Evolutionary conservation across 805 yeast genomes (phyloP).

Genomic region (Hemisphaericaspora nanyangensis): DNA sequence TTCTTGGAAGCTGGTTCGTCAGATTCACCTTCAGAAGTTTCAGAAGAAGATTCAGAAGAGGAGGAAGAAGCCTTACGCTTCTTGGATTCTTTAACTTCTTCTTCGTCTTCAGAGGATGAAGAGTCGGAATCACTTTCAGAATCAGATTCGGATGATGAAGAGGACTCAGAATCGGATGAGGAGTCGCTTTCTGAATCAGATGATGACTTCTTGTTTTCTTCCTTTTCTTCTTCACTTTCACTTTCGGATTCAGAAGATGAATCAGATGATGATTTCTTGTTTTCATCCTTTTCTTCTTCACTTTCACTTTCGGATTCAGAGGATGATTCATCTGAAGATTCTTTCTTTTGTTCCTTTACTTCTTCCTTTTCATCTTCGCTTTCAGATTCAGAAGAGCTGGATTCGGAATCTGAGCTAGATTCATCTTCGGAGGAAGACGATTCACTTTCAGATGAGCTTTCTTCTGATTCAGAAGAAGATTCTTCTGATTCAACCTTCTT

Average conservation of each 20-base stretch:
- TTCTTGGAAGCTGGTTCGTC: slow-evolving; percentile 46
- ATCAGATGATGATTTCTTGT: slow-evolving; percentile 21
- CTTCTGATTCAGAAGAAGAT: slow-evolving; percentile 22
- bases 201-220: slow-evolving; percentile 26
- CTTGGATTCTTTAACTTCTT: slow-evolving; percentile 30
- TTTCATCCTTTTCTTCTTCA: slow-evolving; percentile 11
- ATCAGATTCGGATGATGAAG: slow-evolving; percentile 34
- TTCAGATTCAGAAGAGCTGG: slow-evolving; percentile 15
- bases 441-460: slow-evolving; percentile 12
- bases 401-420: slow-evolving; percentile 16
- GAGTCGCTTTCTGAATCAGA: slow-evolving; percentile 23
- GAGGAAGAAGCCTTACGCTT: slow-evolving; percentile 30
- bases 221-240: slow-evolving; percentile 22
- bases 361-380: slow-evolving; percentile 15
- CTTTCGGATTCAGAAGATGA: slow-evolving; percentile 18
- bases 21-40: slow-evolving; percentile 24
- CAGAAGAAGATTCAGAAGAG: slow-evolving; percentile 31
- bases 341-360: slow-evolving; percentile 19
- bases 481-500: slow-evolving; percentile 11
- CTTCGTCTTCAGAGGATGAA: slow-evolving; percentile 24
- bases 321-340: slow-evolving; percentile 12
- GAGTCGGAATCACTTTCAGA: slow-evolving; percentile 24
- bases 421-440: slow-evolving; percentile 15
- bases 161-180: slow-evolving; percentile 23
- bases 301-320: slow-evolving; percentile 24